Base-by-base conservation (phyloP, 2,329 filamentous ascomycete genomes). In the Cyanodermella asteris region DNA sequence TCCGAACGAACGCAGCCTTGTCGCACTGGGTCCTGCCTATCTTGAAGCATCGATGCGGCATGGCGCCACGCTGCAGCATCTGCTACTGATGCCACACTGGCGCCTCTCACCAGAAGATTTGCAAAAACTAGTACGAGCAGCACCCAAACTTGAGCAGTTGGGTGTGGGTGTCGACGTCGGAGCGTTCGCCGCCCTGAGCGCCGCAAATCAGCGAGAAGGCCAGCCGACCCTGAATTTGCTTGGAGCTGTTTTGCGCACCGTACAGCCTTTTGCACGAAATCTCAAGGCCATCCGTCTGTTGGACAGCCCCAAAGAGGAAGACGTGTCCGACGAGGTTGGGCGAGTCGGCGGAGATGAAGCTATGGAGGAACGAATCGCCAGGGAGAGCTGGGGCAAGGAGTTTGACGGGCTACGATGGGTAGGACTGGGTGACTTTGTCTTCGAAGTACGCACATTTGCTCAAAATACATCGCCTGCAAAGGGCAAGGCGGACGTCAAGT, bases 71-170 rank as follows among this genome's bases (percentile, higher is more conserved):
- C 41, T 72, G 20, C 55, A 53, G 21, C 61, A 66, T 34, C 52
- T 72, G 5, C 51, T 70, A 3, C 52, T 72, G 4, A 53, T 55
- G 3, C 54, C 64, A 17, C 48, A 54, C 21, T 70, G 64, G 62
- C 44, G 51, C 11, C 47, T 70, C 3, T 51, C 53, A 10, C 46
- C 51, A 3, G 40, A 48, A 2, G 47, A 58, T 4, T 43, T 70
- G 6, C 51, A 50, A 16, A 52, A 54, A 6, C 43, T 70, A 5
- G 56, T 64, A 16, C 54, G 57, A 24, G 44, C 44, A 7, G 65
- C 62, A 29, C 62, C 64, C 1, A 53, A 66, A 26, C 45, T 71
- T 9, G 62, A 67, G 31, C 64, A 72, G 35, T 45, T 72, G 1
- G 62, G 53, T 14, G 43, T 68, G 13, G 54, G 60, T 6, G 47